phyloP scores from a whole-genome alignment of 179 eudicot genomes.

The Patellifolia procumbens region DNA sequence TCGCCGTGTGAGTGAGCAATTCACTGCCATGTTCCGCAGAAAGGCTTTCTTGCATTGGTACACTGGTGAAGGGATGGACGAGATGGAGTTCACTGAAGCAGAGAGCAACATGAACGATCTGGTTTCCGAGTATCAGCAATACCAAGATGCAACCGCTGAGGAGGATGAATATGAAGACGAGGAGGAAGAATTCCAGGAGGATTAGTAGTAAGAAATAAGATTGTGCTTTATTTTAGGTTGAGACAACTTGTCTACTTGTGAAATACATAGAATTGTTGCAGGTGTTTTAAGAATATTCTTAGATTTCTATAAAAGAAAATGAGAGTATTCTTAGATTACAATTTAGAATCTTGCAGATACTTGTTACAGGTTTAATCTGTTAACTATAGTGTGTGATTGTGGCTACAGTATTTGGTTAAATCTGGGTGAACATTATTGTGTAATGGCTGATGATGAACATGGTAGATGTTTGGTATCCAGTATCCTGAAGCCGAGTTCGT shows the following conservation, averaged over 20 bases:
- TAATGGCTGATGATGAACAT: background rate
- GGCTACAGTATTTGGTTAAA: conserved; percentile 14
- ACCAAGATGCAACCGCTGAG: conserved; percentile 60
- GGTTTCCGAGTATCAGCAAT: conserved; percentile 58
- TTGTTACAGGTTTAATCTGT: background rate
- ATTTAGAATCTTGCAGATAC: background rate
- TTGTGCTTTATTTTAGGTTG: background rate
- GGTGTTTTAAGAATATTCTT: conserved; percentile 12
- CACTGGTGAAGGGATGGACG: conserved; percentile 61
- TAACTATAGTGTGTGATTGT: conserved; percentile 18
- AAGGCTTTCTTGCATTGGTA: conserved; percentile 65
- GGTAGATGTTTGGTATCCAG: background rate
- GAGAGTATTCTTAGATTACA: conserved; percentile 18
- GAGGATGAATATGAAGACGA: conserved; percentile 47
- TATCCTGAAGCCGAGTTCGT: background rate
- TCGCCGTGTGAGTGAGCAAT: conserved; percentile 46
- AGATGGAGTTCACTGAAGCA: conserved; percentile 60
- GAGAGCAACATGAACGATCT: conserved; percentile 63
- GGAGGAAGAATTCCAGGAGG: conserved; percentile 38
- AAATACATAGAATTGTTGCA: conserved; percentile 19
- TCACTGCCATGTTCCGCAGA: conserved; percentile 53
- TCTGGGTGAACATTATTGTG: background rate
- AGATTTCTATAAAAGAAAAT: background rate
- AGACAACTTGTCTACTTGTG: conserved; percentile 32
- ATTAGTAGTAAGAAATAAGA: conserved; percentile 20